Base-by-base conservation (phyloP, 1,284 basidiomycete genomes). In the Boletus smithii region DNA sequence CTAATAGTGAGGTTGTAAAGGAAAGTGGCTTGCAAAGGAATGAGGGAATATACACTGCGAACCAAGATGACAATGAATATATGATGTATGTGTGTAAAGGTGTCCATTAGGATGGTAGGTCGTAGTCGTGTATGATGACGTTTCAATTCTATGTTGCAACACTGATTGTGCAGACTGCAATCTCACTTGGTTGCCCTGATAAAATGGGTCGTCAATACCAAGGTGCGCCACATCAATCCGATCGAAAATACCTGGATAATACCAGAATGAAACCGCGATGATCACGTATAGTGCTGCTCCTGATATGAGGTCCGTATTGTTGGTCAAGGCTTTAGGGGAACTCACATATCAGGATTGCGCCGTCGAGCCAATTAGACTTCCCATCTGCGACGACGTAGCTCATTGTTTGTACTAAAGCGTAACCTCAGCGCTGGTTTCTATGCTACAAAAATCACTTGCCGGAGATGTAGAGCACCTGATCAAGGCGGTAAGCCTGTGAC, bases 331-430 rank as follows among this genome's bases (percentile, higher is more conserved):
- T 9, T 20, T 2, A 22, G 16, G 29, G 36, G 35, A 39, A 65
- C 75, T 60, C 60, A 84, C 82, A 76, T 71, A 89, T 84, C 14
- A 89, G 69, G 56, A 89, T 81, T 59, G 83, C 74, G 4, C 86
- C 86, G 62, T 88, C 84, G 0, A 87, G 69, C 81, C 87, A 93
- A 65, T 92, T 91, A 4, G 88, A 90, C 63, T 89, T 85, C 24
- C 89, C 91, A 62, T 93, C 89, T 44, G 81, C 77, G 6, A 91
- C 83, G 36, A 88, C 84, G 53, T 90, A 85, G 53, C 85, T 88
- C 73, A 93, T 87, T 8, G 88, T 83, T 55, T 91, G 73, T 16
- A 93, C 84, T 65, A 39, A 24, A 30, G 32, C 23, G 4, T 8
- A 2, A 16, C 18, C 8, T 65, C 31, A 62, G 44, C 9, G n/a